phyloP scores from a whole-genome alignment of 768 basidiomycete genomes.

The Podaxis mareebaensis region DNA sequence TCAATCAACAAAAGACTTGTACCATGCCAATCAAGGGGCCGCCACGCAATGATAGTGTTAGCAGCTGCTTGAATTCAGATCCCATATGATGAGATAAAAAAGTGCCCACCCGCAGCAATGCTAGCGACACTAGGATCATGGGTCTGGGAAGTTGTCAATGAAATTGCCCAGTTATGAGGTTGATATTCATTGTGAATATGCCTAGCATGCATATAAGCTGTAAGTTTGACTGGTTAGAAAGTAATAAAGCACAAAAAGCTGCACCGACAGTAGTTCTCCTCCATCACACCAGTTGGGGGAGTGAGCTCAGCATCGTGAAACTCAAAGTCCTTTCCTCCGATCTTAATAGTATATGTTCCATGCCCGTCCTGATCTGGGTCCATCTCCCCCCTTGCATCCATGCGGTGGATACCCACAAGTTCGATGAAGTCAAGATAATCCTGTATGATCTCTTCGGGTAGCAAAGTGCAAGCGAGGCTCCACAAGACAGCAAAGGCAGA shows the following conservation, averaged over 20 bases:
- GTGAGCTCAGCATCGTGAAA: slow-evolving; percentile 6
- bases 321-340: neutral
- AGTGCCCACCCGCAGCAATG: slow-evolving; percentile 18
- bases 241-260: neutral
- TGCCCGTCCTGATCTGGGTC: neutral
- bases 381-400: too few relatives aligned
- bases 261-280: slow-evolving; percentile 16
- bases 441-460: too few relatives aligned
- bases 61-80: slow-evolving; percentile 17
- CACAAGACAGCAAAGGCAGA: too few relatives aligned
- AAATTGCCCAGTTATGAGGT: slow-evolving; percentile 19
- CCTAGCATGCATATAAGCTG: neutral
- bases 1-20: slow-evolving; percentile 15
- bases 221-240: neutral
- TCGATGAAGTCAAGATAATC: too few relatives aligned
- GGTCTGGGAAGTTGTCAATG: slow-evolving; percentile 3
- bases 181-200: slow-evolving; percentile 17
- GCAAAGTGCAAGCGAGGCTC: too few relatives aligned
- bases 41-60: slow-evolving; percentile 20
- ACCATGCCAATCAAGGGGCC: slow-evolving; percentile 19
- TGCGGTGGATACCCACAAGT: too few relatives aligned
- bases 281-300: slow-evolving; percentile 17
- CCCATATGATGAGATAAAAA: slow-evolving; percentile 19
- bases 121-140: neutral
- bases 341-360: neutral